Evolutionary conservation across 2,329 filamentous ascomycete genomes (phyloP).

Genomic region (Aspergillus fumigatiaffinis): DNA sequence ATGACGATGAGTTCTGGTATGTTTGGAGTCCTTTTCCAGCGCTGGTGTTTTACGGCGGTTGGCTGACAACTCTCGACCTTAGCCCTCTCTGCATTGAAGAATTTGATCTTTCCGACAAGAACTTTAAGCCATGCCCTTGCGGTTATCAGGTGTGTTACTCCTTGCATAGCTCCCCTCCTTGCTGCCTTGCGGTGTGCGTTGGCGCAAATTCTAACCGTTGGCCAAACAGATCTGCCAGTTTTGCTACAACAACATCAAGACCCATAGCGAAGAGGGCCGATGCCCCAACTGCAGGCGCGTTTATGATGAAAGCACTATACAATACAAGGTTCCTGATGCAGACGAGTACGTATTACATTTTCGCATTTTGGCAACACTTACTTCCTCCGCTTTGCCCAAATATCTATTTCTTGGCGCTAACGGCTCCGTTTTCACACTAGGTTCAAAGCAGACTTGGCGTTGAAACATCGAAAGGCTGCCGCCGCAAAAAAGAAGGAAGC

Average conservation of each 20-base stretch:
- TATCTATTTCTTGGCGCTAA: constrained; percentile 18
- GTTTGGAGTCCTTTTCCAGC: constrained; percentile 7
- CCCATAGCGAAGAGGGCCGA: constrained; percentile 85
- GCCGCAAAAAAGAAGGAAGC: constrained; percentile 88
- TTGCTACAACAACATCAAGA: constrained; percentile 99
- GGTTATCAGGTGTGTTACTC: constrained; percentile 77
- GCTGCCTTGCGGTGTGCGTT: background rate
- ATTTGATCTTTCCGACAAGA: constrained; percentile 95
- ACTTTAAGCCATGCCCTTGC: constrained; percentile 94
- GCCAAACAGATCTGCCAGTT: constrained; percentile 86
- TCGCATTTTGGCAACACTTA: background rate
- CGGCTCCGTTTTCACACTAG: constrained; percentile 24
- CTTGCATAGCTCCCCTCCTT: background rate
- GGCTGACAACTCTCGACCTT: constrained; percentile 20
- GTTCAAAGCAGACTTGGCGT: constrained; percentile 48
- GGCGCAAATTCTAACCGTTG: constrained; percentile 11
- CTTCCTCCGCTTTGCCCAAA: constrained; percentile 1
- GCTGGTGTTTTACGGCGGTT: constrained; percentile 1
- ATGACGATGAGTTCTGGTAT: constrained; percentile 48
- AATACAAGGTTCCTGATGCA: constrained; percentile 90
- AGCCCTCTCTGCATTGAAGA: constrained; percentile 98
- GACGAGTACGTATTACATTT: constrained; percentile 74
- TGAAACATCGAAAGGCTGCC: constrained; percentile 88
- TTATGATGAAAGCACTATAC: constrained; percentile 95
- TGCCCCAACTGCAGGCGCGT: constrained; percentile 95